A percentile compares a stretch with the other conserved stretches of the same genome.
phyloP scores from a whole-genome alignment of 2,329 filamentous ascomycete genomes.

The Aspergillus ochraceus region DNA sequence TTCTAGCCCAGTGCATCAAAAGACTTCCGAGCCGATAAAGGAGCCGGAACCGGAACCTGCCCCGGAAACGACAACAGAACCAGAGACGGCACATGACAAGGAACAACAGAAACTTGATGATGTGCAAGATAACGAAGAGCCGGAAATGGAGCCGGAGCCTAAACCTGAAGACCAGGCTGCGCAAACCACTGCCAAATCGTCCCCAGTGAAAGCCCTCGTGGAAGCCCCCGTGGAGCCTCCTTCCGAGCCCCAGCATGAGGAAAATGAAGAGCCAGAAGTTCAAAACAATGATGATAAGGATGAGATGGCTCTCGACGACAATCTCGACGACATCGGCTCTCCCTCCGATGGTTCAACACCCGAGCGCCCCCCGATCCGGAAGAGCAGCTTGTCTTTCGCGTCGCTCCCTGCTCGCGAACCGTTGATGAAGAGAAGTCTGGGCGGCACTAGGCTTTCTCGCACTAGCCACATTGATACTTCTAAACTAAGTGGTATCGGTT shows the following conservation, averaged over 20 bases:
- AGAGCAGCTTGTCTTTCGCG: constrained; percentile 94
- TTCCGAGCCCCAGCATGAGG: constrained; percentile 6
- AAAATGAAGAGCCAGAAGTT: background rate
- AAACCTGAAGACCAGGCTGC: background rate
- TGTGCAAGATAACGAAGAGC: background rate
- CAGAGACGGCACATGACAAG: constrained; percentile 1
- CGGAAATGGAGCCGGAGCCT: background rate
- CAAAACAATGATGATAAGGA: constrained; percentile 27
- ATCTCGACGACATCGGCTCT: constrained; percentile 48
- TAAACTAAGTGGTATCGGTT: constrained; percentile 48
- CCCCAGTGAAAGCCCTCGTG: constrained; percentile 20
- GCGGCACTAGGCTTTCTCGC: constrained; percentile 65
- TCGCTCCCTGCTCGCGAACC: constrained; percentile 89
- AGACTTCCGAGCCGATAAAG: background rate
- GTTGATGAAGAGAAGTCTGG: constrained; percentile 81
- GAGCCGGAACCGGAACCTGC: constrained; percentile 2
- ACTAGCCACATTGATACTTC: constrained; percentile 73
- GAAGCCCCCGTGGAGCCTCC: constrained; percentile 12
- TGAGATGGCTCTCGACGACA: constrained; percentile 37
- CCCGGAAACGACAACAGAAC: background rate
- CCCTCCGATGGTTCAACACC: constrained; percentile 50
- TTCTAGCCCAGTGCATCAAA: background rate
- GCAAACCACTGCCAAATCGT: constrained; percentile 9
- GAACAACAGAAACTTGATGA: constrained; percentile 1
- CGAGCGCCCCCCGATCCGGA: constrained; percentile 70